Conservation (phyloP, 2,329 filamentous ascomycete species). For the Geoglossum cookeanum region DNA sequence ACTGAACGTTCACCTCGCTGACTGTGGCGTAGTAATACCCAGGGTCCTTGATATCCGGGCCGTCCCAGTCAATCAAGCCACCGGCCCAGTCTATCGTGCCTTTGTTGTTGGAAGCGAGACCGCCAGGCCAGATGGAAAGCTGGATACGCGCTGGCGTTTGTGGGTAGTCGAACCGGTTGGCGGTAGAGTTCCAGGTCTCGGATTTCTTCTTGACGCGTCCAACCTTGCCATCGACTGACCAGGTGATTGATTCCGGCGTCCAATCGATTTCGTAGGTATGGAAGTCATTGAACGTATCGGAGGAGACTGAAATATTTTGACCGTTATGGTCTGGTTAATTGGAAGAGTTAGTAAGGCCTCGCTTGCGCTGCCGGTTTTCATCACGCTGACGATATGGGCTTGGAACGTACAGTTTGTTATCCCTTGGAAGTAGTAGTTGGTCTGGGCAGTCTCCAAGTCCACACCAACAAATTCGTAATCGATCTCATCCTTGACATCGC, state of each 20-base stretch:
- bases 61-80: slow-evolving; percentile 74
- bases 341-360: neutral
- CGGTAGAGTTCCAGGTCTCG: slow-evolving; percentile 71
- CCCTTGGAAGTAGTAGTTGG: slow-evolving; percentile 95
- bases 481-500: slow-evolving; percentile 94
- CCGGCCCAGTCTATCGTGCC: slow-evolving; percentile 88
- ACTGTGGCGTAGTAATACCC: slow-evolving; percentile 82
- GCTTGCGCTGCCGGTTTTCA: neutral
- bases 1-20: slow-evolving; percentile 59
- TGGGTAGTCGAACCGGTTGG: slow-evolving; percentile 68
- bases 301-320: slow-evolving; percentile 44
- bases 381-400: neutral
- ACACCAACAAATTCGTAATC: slow-evolving; percentile 88
- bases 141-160: slow-evolving; percentile 84
- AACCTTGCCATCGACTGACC: slow-evolving; percentile 67
- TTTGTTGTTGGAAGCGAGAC: slow-evolving; percentile 54
- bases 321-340: slow-evolving; percentile 49
- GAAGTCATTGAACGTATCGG: slow-evolving; percentile 55
- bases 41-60: slow-evolving; percentile 56
- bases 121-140: slow-evolving; percentile 91
- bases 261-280: slow-evolving; percentile 91
- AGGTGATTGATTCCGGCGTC: slow-evolving; percentile 70
- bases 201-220: slow-evolving; percentile 55
- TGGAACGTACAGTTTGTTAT: slow-evolving; percentile 61
- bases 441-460: slow-evolving; percentile 61